Conservation (phyloP, 225 moss, liverwort and hornwort genomes). For the Sphagnum contortum region DNA sequence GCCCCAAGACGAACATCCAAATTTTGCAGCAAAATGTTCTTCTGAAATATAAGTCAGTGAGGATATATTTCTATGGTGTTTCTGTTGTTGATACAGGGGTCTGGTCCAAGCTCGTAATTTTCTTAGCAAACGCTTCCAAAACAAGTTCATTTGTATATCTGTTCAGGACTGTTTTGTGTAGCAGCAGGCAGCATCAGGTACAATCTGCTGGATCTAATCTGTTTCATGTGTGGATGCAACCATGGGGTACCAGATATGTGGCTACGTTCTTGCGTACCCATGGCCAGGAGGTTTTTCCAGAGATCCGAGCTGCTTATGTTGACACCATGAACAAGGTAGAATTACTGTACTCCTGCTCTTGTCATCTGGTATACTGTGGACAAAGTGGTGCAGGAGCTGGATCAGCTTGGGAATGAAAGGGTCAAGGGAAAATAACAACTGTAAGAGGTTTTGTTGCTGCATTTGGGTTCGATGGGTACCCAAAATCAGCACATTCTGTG, state of each 20-base stretch:
- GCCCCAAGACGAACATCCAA: conserved; percentile 98
- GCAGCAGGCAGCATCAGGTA: too few species aligned
- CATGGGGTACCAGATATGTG: conserved; percentile 45
- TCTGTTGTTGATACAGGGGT: too few species aligned
- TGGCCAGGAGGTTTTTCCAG: conserved; percentile 94
- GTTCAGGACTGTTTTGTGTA: too few species aligned
- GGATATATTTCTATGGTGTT: too few species aligned
- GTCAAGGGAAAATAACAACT: too few species aligned
- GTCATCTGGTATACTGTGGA: neutral
- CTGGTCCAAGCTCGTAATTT: too few species aligned
- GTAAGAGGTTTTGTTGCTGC: too few species aligned
- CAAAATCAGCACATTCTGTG: neutral
- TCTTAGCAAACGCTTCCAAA: too few species aligned
- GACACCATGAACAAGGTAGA: conserved; percentile 99
- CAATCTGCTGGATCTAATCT: neutral
- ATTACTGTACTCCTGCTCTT: neutral
- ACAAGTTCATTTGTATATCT: too few species aligned
- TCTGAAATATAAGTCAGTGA: conserved; percentile 82
- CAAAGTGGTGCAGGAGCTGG: too few species aligned
- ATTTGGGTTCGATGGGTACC: neutral
- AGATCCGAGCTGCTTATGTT: conserved; percentile 86
- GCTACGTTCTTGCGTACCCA: conserved; percentile 90
- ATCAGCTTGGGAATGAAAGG: too few species aligned
- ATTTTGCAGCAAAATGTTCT: conserved; percentile 98
- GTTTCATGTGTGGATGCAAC: neutral